Evolutionary conservation across 495 filamentous ascomycete species (phyloP), one percentile per base, ranked within the genome.

Genomic region (Hyaloscypha finlandica): DNA sequence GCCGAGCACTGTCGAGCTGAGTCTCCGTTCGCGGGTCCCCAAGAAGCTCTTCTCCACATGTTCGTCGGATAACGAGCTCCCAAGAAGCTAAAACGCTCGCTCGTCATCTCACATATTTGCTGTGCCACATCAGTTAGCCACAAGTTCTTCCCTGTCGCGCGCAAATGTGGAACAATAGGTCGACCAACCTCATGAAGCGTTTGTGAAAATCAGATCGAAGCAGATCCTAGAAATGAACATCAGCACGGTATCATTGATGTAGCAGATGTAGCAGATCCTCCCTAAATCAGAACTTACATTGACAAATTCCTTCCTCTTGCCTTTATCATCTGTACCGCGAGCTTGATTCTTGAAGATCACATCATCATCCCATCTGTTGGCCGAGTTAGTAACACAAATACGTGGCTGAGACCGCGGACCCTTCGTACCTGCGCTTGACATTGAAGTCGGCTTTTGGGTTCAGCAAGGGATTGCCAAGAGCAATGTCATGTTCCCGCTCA

Each of bases 341-440:
- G 94, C 95, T 78, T 98, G 95, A 77, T 99, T 99, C 81, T 96
- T 97, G 80, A 99, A 99, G 20, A 99, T 93, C n/a, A 99, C 95
- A 80, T 99, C 95, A 68, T 99, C 95, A 71, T 99, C 95, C 95
- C 95, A 99, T 74, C 93, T 86, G 31, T 30, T 4, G 48, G 25
- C 56, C 20, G 42, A n/a, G 42, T 64, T 25, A 71, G 64, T 30
- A 74, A 74, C 71, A 76, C 25, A 32, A 76, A 52, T 75, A 71
- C 67, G 82, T 81, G 77, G 81, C 62, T 61, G 33, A 11, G 20
- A 37, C 3, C 12, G 30, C 39, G 37, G 53, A 16, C 19, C 32
- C 6, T 35, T 68, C 66, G 35, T 76, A 84, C 79, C 82, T 79
- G 72, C 92, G 80, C 80, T 91, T 93, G 63, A 91, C 82, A 51